phyloP scores from a whole-genome alignment of 768 basidiomycete genomes.

The Neoboletus subvelutipes region DNA sequence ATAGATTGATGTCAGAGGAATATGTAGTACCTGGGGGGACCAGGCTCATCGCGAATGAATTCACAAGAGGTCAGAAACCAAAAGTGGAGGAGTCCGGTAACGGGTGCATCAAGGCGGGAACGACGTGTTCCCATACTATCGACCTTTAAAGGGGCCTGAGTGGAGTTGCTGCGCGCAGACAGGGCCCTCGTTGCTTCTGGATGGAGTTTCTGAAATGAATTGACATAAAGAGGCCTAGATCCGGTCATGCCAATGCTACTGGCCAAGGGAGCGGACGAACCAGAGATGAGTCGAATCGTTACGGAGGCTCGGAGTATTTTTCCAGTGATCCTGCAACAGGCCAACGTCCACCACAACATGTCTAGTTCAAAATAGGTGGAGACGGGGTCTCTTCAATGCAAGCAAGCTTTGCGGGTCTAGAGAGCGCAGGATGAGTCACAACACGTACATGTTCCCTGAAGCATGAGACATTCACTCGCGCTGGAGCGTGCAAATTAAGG shows the following conservation, averaged over 20 bases:
- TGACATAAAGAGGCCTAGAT: constrained; percentile 10
- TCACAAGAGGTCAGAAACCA: constrained; percentile 1
- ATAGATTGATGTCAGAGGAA: constrained; percentile 9
- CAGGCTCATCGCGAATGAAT: constrained; percentile 23
- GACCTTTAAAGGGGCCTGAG: constrained; percentile 14
- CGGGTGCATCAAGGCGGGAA: neutral
- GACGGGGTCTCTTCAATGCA: neutral
- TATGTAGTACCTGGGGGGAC: constrained; percentile 9
- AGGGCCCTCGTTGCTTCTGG: constrained; percentile 8
- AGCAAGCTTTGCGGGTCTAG: neutral
- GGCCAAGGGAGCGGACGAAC: neutral
- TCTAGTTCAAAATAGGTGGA: neutral
- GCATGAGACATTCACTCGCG: neutral
- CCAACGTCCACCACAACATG: neutral
- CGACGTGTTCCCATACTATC: neutral
- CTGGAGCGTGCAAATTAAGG: constrained; percentile 3
- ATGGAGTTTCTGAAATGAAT: constrained; percentile 5
- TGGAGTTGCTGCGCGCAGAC: neutral
- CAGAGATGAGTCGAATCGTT: neutral
- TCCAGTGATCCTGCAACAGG: neutral
- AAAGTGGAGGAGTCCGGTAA: neutral
- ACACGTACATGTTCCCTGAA: neutral
- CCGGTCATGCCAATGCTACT: neutral
- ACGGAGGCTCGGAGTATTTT: neutral
- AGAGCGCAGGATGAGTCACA: neutral